Conservation (phyloP, 2,329 filamentous ascomycete species). For the Penicillium sp. region DNA sequence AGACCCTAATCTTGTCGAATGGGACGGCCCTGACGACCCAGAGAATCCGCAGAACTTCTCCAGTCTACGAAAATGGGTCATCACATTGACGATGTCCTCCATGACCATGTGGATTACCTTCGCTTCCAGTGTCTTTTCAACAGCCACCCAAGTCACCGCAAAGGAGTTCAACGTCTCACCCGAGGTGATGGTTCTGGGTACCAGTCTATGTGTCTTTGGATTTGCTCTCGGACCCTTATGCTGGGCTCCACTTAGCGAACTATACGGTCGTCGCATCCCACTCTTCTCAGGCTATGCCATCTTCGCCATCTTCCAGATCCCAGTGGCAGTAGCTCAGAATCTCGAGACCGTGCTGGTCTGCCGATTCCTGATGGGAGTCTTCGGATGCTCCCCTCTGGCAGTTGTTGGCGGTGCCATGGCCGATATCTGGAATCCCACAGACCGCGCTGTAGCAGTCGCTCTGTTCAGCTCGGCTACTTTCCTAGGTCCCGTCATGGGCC, state of each 20-base stretch:
- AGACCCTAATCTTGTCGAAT: slow-evolving; percentile 26
- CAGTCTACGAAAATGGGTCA: slow-evolving; percentile 39
- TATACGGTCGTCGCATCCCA: slow-evolving; percentile 52
- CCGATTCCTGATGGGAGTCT: slow-evolving; percentile 55
- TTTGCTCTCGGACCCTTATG: slow-evolving; percentile 43
- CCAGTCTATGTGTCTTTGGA: slow-evolving; percentile 52
- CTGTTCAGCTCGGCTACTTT: slow-evolving; percentile 52
- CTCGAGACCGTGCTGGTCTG: slow-evolving; percentile 54
- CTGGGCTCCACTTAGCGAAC: slow-evolving; percentile 46
- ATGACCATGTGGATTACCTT: slow-evolving; percentile 53
- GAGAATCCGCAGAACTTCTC: slow-evolving; percentile 26
- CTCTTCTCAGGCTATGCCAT: slow-evolving; percentile 49
- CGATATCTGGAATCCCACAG: slow-evolving; percentile 52
- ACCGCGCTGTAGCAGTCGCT: slow-evolving; percentile 50
- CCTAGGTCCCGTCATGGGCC: slow-evolving; percentile 50
- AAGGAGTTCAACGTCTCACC: slow-evolving; percentile 47
- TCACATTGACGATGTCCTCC: slow-evolving; percentile 43
- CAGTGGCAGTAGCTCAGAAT: slow-evolving; percentile 54
- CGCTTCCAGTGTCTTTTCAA: slow-evolving; percentile 49
- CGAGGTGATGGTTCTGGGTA: slow-evolving; percentile 53
- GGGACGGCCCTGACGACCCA: slow-evolving; percentile 10
- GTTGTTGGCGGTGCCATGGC: slow-evolving; percentile 53
- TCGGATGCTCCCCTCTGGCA: slow-evolving; percentile 52
- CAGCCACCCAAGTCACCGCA: slow-evolving; percentile 44
- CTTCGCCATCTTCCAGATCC: slow-evolving; percentile 56